Evolutionary conservation across 805 yeast genomes (phyloP).

Genomic region (Schwanniomyces sp.): DNA sequence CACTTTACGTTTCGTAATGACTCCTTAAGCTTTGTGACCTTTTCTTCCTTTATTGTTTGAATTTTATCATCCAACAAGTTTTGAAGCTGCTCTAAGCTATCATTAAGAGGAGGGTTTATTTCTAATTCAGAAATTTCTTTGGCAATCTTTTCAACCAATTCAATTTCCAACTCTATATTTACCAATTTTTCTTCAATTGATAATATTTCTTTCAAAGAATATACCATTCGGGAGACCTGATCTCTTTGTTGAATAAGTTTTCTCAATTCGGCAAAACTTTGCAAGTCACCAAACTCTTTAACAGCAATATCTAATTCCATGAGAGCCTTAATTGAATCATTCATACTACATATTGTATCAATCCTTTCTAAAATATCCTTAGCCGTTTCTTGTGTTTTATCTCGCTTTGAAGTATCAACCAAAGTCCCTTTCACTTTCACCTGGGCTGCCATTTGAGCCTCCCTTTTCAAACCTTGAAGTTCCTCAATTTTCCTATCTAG

Average conservation of each 20-base stretch:
- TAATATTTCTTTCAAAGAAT: slow-evolving; percentile 8
- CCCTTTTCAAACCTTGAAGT: slow-evolving; percentile 17
- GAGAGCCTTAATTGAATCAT: neutral
- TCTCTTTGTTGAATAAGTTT: slow-evolving; percentile 2
- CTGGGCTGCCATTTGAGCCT: slow-evolving; percentile 8
- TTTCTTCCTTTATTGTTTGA: slow-evolving; percentile 2
- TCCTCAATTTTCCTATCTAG: slow-evolving; percentile 24
- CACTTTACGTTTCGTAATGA: slow-evolving; percentile 18
- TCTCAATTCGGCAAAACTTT: slow-evolving; percentile 13
- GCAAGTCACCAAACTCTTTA: slow-evolving; percentile 11
- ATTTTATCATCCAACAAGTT: slow-evolving; percentile 6
- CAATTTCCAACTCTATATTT: neutral
- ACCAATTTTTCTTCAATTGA: neutral
- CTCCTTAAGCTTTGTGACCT: slow-evolving; percentile 11
- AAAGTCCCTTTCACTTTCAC: neutral
- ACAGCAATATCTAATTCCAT: slow-evolving; percentile 3
- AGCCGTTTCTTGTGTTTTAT: neutral
- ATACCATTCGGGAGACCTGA: slow-evolving; percentile 1
- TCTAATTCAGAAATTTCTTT: slow-evolving; percentile 7
- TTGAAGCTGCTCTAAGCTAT: neutral
- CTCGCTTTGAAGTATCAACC: neutral
- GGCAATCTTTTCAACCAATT: slow-evolving; percentile 1
- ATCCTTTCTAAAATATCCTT: neutral
- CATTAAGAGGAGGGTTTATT: neutral
- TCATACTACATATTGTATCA: neutral